phyloP scores from a whole-genome alignment of 257 asterid species.

The Euphrasia confusa region DNA sequence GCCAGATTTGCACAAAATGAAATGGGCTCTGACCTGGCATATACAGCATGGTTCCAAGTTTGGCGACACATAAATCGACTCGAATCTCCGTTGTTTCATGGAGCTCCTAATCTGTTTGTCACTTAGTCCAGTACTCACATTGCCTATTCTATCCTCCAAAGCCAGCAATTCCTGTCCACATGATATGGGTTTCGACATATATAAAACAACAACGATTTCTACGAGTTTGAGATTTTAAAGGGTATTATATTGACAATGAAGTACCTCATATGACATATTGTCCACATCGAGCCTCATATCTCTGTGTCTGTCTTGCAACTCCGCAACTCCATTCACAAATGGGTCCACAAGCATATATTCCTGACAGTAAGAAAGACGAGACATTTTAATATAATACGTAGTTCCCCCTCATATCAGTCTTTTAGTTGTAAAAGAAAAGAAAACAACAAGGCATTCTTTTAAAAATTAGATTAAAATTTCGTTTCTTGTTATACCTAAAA shows the following conservation, averaged over 20 bases:
- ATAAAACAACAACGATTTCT: not conserved
- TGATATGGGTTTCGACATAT: not conserved
- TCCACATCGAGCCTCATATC: conserved; percentile 94
- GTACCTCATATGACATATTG: conserved; percentile 92
- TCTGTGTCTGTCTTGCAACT: conserved; percentile 77
- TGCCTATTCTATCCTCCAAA: conserved; percentile 84
- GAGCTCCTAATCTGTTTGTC: conserved; percentile 44
- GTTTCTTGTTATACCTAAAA: too few species aligned
- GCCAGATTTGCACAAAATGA: not conserved
- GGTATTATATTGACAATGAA: conserved; percentile 1
- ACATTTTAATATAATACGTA: too few species aligned
- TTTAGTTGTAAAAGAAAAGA: too few species aligned
- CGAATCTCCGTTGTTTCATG: conserved; percentile 49
- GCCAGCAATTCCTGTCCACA: conserved; percentile 69
- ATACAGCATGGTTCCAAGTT: conserved; percentile 76
- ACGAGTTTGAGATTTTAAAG: not conserved
- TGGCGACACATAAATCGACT: conserved; percentile 22
- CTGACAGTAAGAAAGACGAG: conserved; percentile 29
- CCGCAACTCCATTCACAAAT: conserved; percentile 40
- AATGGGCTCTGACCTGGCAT: conserved; percentile 56
- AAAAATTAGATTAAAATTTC: too few species aligned
- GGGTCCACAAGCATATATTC: conserved; percentile 67
- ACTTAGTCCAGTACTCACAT: conserved; percentile 73
- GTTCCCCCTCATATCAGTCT: not conserved
- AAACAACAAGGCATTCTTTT: too few species aligned